A percentile compares a stretch with the other conserved stretches of the same genome.
phyloP scores from a whole-genome alignment of 2,329 filamentous ascomycete species.

The Alternaria angustiovoidea region DNA sequence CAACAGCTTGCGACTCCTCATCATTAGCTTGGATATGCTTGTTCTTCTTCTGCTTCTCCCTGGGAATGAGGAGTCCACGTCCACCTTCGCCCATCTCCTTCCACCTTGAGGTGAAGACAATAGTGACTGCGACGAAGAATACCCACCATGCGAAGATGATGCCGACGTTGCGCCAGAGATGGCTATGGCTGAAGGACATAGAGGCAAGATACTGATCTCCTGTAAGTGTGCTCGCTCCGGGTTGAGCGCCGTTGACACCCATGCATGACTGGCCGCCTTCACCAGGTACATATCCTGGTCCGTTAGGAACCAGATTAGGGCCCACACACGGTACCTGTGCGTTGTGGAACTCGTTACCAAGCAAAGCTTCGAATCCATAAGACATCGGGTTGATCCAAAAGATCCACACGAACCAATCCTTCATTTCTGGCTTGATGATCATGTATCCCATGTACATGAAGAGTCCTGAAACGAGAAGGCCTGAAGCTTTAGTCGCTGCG shows the following conservation, averaged over 20 bases:
- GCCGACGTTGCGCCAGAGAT: slow-evolving; percentile 52
- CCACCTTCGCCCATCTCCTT: slow-evolving; percentile 59
- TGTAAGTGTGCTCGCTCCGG: slow-evolving; percentile 58
- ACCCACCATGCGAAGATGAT: slow-evolving; percentile 55
- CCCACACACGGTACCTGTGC: slow-evolving; percentile 65
- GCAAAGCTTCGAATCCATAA: slow-evolving; percentile 78
- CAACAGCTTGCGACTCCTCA: slow-evolving; percentile 56
- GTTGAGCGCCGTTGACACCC: slow-evolving; percentile 63
- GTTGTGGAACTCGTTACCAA: slow-evolving; percentile 78
- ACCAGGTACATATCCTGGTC: slow-evolving; percentile 54
- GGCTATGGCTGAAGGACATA: slow-evolving; percentile 50
- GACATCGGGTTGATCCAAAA: slow-evolving; percentile 79
- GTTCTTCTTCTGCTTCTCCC: slow-evolving; percentile 41
- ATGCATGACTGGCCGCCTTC: slow-evolving; percentile 61
- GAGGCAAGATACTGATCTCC: slow-evolving; percentile 66
- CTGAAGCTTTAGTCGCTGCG: slow-evolving; percentile 62
- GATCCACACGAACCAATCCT: slow-evolving; percentile 81
- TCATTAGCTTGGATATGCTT: slow-evolving; percentile 47
- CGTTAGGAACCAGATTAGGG: slow-evolving; percentile 59
- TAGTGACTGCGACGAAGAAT: slow-evolving; percentile 61
- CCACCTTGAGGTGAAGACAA: slow-evolving; percentile 67
- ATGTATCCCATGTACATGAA: slow-evolving; percentile 65
- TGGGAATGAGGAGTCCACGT: slow-evolving; percentile 66
- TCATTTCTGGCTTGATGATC: slow-evolving; percentile 66
- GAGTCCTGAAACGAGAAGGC: slow-evolving; percentile 63